A percentile compares a stretch with the other conserved stretches of the same genome.
Evolutionary conservation across 2,329 filamentous ascomycete species (phyloP).

Genomic region (Botryotinia globosa): DNA sequence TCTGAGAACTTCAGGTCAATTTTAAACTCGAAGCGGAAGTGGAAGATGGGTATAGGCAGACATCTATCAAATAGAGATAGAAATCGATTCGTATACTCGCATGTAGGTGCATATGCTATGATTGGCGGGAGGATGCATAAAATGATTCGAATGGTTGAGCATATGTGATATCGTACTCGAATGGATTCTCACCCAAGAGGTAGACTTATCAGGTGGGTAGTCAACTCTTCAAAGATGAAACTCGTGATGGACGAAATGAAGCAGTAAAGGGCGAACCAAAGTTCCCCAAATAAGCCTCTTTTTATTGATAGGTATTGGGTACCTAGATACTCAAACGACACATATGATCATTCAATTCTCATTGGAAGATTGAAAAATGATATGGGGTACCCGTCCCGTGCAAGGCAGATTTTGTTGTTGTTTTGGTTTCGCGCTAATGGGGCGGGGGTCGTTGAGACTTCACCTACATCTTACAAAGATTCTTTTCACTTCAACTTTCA

Average conservation of each 20-base stretch:
- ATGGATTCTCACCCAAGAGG: not conserved
- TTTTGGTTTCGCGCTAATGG: constrained; percentile 5
- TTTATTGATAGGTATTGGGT: not conserved
- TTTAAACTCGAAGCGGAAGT: not conserved
- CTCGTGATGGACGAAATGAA: not conserved
- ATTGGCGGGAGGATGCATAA: not conserved
- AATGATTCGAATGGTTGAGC: not conserved
- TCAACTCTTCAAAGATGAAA: not conserved
- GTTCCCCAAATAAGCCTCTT: not conserved
- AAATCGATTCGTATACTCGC: not conserved
- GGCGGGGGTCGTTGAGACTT: not conserved
- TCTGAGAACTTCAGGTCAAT: not conserved
- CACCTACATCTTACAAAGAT: not conserved
- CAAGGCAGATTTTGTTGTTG: not conserved
- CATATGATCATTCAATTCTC: too few species aligned
- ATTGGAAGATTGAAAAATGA: not conserved
- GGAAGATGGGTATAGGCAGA: not conserved
- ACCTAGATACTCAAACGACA: not conserved
- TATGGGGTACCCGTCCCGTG: not conserved
- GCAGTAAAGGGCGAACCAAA: not conserved
- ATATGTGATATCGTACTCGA: not conserved
- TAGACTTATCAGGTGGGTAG: not conserved
- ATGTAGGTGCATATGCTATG: not conserved
- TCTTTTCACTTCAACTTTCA: not conserved
- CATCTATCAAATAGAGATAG: not conserved